Percentiles rank a stretch among this genome's conserved stretches.
Evolutionary conservation across 2,329 filamentous ascomycete genomes (phyloP).

Genomic region (Phialophora verrucosa): DNA sequence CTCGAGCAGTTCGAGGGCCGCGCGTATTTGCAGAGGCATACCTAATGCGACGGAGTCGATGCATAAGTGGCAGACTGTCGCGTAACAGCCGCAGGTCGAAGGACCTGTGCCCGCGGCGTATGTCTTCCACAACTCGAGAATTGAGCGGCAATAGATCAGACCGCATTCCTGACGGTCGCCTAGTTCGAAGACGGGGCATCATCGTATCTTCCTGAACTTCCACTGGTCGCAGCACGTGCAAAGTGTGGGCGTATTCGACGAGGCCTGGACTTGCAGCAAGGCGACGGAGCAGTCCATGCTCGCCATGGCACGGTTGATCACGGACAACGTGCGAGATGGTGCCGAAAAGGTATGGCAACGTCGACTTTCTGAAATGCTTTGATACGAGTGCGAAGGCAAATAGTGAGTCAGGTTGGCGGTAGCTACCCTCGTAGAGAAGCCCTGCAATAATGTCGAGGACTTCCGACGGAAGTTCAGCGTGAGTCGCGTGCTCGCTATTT

Average conservation of each 20-base stretch:
- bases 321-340: slow-evolving; percentile 30
- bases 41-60: slow-evolving; percentile 30
- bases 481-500: slow-evolving; percentile 26
- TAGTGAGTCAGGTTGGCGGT: slow-evolving; percentile 25
- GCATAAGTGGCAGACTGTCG: slow-evolving; percentile 28
- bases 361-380: slow-evolving; percentile 27
- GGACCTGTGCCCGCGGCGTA: slow-evolving; percentile 1
- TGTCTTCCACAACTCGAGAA: neutral
- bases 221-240: slow-evolving; percentile 23
- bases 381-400: slow-evolving; percentile 29
- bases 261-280: slow-evolving; percentile 27
- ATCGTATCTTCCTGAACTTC: slow-evolving; percentile 5
- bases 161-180: neutral
- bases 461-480: slow-evolving; percentile 29
- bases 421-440: slow-evolving; percentile 27
- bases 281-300: slow-evolving; percentile 20
- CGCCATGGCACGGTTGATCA: slow-evolving; percentile 20
- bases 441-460: slow-evolving; percentile 31
- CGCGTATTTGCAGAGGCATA: slow-evolving; percentile 13
- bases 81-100: slow-evolving; percentile 21
- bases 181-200: neutral
- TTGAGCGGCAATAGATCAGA: neutral
- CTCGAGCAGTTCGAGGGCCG: neutral
- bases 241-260: slow-evolving; percentile 25
- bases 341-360: slow-evolving; percentile 30